A percentile compares a stretch with the other conserved stretches of the same genome.
phyloP scores from a whole-genome alignment of 2,329 filamentous ascomycete genomes.

The Cytospora mali region DNA sequence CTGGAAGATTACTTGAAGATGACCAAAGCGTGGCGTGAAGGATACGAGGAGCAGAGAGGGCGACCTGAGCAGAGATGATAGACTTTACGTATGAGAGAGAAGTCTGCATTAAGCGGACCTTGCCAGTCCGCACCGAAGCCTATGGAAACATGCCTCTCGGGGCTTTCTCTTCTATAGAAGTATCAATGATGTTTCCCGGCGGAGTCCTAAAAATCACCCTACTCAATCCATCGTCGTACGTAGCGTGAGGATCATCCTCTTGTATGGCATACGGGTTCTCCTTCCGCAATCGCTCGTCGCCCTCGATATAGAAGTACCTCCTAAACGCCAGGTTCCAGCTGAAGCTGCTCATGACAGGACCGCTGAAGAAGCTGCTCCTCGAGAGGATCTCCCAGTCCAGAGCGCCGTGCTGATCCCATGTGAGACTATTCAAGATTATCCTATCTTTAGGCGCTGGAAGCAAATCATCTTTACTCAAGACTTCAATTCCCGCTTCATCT shows the following conservation, averaged over 20 bases:
- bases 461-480: slow-evolving; percentile 14
- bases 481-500: neutral
- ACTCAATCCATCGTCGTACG: slow-evolving; percentile 19
- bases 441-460: neutral
- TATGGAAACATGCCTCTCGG: slow-evolving; percentile 16
- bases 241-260: neutral
- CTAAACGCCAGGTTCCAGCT: slow-evolving; percentile 18
- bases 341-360: slow-evolving; percentile 15
- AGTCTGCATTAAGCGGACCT: neutral
- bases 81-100: neutral
- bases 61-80: neutral
- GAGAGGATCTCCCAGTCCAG: slow-evolving; percentile 19
- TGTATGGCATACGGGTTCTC: slow-evolving; percentile 11
- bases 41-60: neutral
- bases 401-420: slow-evolving; percentile 18
- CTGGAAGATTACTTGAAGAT: neutral
- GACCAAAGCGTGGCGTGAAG: slow-evolving; percentile 10
- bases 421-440: neutral
- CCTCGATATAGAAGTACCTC: slow-evolving; percentile 11
- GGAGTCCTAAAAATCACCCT: slow-evolving; percentile 12
- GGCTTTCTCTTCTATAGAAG: slow-evolving; percentile 1
- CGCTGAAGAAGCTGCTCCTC: slow-evolving; percentile 17
- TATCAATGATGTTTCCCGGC: neutral
- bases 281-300: slow-evolving; percentile 2
- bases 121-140: neutral